phyloP scores from a whole-genome alignment of 176 grass and related monocot genomes.

The Triticum timopheevii region DNA sequence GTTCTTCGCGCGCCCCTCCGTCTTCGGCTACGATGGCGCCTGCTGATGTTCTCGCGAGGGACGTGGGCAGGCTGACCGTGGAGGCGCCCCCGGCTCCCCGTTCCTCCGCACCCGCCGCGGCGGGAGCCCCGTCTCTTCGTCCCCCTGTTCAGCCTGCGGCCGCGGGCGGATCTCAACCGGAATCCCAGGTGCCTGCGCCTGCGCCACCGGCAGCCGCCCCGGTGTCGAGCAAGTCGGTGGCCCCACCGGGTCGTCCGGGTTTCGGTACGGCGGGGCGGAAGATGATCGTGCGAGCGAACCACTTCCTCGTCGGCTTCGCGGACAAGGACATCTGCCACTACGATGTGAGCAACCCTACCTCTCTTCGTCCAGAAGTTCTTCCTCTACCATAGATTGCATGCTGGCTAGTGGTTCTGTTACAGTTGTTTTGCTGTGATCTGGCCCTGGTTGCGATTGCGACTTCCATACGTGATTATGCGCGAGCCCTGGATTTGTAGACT shows the following conservation, averaged over 20 bases:
- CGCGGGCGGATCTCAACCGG: not conserved
- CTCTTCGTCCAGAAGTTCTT: not conserved
- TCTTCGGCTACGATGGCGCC: not conserved
- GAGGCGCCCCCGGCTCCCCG: not conserved
- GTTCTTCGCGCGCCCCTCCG: not conserved
- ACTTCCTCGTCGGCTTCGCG: conserved; percentile 46
- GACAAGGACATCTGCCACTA: conserved; percentile 61
- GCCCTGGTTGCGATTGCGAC: not conserved
- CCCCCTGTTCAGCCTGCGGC: not conserved
- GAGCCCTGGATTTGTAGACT: not conserved
- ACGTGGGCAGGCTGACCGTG: conserved; percentile 28
- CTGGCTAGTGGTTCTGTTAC: not conserved
- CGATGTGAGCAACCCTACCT: conserved; percentile 41
- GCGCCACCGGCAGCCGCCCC: not conserved
- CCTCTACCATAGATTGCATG: not conserved
- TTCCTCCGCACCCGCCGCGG: not conserved
- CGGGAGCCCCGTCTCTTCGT: not conserved
- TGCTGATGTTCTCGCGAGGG: conserved; percentile 23
- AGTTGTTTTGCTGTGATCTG: not conserved
- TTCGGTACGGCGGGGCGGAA: conserved; percentile 26
- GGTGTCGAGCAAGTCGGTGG: conserved; percentile 38
- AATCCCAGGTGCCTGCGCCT: not conserved
- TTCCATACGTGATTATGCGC: not conserved
- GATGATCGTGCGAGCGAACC: conserved; percentile 50
- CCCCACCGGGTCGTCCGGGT: conserved; percentile 29